phyloP scores from a whole-genome alignment of 2,329 filamentous ascomycete genomes.

The Mycogone perniciosa region DNA sequence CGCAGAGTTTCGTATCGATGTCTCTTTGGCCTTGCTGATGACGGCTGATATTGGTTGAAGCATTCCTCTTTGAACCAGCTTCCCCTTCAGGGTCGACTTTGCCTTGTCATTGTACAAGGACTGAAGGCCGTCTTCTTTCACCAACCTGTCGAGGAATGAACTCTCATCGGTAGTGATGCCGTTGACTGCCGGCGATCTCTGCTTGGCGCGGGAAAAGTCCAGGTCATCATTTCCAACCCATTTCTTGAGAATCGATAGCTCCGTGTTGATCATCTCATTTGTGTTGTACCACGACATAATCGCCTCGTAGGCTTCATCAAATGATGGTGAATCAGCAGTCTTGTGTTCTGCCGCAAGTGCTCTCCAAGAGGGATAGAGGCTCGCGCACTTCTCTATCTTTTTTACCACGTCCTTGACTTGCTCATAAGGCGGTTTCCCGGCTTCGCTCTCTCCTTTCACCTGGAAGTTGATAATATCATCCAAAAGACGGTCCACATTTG shows the following conservation, averaged over 20 bases:
- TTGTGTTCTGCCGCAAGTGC: constrained; percentile 71
- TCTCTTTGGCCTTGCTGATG: constrained; percentile 88
- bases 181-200: constrained; percentile 56
- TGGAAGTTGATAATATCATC: constrained; percentile 90
- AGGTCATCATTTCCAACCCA: constrained; percentile 97
- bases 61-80: constrained; percentile 71
- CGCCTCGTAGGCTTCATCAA: constrained; percentile 76
- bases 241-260: constrained; percentile 81
- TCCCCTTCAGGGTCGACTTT: constrained; percentile 53
- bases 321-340: constrained; percentile 67
- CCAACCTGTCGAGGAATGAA: constrained; percentile 85
- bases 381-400: constrained; percentile 86
- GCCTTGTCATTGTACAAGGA: constrained; percentile 73
- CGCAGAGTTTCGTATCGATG: constrained; percentile 77
- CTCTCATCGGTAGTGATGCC: constrained; percentile 78
- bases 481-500: constrained; percentile 64
- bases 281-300: constrained; percentile 97
- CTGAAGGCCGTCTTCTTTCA: constrained; percentile 93
- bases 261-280: constrained; percentile 90
- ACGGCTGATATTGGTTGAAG: constrained; percentile 76
- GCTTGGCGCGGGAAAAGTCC: constrained; percentile 74
- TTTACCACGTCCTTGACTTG: constrained; percentile 86
- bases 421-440: constrained; percentile 76
- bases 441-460: constrained; percentile 89
- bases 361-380: constrained; percentile 73